These are phyloP conservation scores for Prunus kanzakura DNA, from an alignment of 306 rosid genomes.

Conservation along the genomic window DNA sequence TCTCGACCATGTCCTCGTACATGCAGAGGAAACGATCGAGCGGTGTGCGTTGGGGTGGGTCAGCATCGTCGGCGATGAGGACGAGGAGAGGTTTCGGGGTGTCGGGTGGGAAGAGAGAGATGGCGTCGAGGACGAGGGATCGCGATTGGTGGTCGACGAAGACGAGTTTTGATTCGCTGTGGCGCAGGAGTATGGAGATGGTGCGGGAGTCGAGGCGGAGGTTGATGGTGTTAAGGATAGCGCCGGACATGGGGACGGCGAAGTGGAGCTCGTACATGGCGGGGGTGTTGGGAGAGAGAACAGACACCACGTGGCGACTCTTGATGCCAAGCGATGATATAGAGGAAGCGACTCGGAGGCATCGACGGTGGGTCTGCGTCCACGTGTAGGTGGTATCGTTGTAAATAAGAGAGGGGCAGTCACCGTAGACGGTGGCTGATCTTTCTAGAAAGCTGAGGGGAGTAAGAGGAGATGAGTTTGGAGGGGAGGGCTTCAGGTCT, in stretches of 20 bases:
- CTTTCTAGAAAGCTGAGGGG: slow-evolving; percentile 55
- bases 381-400: slow-evolving; percentile 39
- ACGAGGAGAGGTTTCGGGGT: slow-evolving; percentile 36
- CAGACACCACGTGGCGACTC: slow-evolving; percentile 50
- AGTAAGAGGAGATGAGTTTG: slow-evolving; percentile 50
- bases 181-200: slow-evolving; percentile 53
- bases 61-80: slow-evolving; percentile 39
- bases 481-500: slow-evolving; percentile 17
- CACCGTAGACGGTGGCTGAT: slow-evolving; percentile 44
- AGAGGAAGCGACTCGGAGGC: slow-evolving; percentile 60
- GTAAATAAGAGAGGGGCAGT: slow-evolving; percentile 41
- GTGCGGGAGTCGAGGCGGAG: slow-evolving; percentile 55
- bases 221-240: slow-evolving; percentile 56
- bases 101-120: slow-evolving; percentile 34
- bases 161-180: slow-evolving; percentile 57
- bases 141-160: slow-evolving; percentile 38
- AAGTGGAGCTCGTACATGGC: slow-evolving; percentile 77
- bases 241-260: slow-evolving; percentile 67
- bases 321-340: slow-evolving; percentile 33
- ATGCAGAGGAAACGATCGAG: slow-evolving; percentile 3
- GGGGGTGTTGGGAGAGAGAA: slow-evolving; percentile 56
- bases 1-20: slow-evolving; percentile 36
- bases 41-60: neutral
- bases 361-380: slow-evolving; percentile 57
- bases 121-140: slow-evolving; percentile 28